Evolutionary conservation across 148 eudicot species (phyloP), one percentile per base, ranked within the genome.

Genomic region (Heliamphora exappendiculata): DNA sequence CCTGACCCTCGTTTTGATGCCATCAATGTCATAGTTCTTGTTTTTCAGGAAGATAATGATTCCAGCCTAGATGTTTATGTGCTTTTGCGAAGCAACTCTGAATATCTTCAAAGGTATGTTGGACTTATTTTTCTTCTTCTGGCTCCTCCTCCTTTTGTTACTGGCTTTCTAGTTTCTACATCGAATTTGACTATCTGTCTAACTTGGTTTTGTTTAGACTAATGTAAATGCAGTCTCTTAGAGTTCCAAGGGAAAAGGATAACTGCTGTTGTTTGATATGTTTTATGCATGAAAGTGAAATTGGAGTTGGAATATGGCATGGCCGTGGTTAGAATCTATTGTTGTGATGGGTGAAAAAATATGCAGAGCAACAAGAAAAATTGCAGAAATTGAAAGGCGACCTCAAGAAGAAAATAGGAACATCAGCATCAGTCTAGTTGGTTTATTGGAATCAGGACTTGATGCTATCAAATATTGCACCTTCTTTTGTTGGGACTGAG

Each of bases 1-100:
- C 91, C 99, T 75, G 89, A 95, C 80, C 97, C 98, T 24, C 90
- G 84, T 62, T 85, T 85, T 88, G 98, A 95, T 86, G 87, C 91
- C 76, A 75, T 92, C 77, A 95, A 88, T 82, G 33, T 89, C 74
- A 77, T 95, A 74, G 87, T 80, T 74, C 77, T 95, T 77, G 89
- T 83, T 60, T 70, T 89, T 78, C 90, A 92, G 82, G 89, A 92
- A 84, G 99, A 94, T 72, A 76, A 82, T 75, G 79, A 79, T 73
- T 70, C 83, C 59, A 53, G 33, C 67, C 36, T 76, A 70, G 92
- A 86, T 58, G 74, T 77, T 75, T 77, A 80, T 67, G 88, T 91
- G 44, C 97, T 95, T 80, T 60, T 92, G 67, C 93, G 83, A 57
- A 83, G 84, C 80, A 76, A 69, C 60, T 63, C 76, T 71, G 80